phyloP scores from a whole-genome alignment of 805 yeast genomes.

The Suhomyces sp. region DNA sequence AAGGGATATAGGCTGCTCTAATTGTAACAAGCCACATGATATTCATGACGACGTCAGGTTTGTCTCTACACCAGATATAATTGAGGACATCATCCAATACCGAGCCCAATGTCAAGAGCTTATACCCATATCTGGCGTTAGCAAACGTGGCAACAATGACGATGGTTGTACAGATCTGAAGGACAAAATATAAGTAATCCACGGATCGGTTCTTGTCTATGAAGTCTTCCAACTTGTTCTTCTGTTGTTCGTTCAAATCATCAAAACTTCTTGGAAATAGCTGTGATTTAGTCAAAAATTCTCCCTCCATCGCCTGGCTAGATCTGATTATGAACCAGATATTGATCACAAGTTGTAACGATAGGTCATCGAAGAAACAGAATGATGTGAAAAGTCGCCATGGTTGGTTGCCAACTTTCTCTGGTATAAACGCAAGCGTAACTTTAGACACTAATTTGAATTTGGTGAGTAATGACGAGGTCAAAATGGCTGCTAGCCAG shows the following conservation, averaged over 20 bases:
- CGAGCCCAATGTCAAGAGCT: slow-evolving; percentile 33
- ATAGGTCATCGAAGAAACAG: slow-evolving; percentile 30
- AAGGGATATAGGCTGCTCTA: slow-evolving; percentile 45
- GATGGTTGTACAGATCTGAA: slow-evolving; percentile 25
- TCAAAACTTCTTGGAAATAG: slow-evolving; percentile 22
- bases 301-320: slow-evolving; percentile 25
- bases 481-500: slow-evolving; percentile 28
- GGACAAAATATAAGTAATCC: slow-evolving; percentile 32
- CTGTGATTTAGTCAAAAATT: slow-evolving; percentile 16
- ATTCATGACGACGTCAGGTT: slow-evolving; percentile 40
- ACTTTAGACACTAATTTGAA: slow-evolving; percentile 17
- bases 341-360: slow-evolving; percentile 20
- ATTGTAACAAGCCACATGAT: slow-evolving; percentile 43
- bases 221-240: slow-evolving; percentile 10
- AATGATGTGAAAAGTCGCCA: slow-evolving; percentile 40
- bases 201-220: slow-evolving; percentile 20
- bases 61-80: slow-evolving; percentile 49
- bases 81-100: slow-evolving; percentile 37
- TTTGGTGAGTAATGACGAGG: slow-evolving; percentile 20
- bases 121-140: slow-evolving; percentile 14
- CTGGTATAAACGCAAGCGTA: slow-evolving; percentile 26
- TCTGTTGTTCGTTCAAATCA: slow-evolving; percentile 15
- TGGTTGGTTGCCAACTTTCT: slow-evolving; percentile 28
- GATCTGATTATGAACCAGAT: slow-evolving; percentile 20
- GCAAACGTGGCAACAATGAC: slow-evolving; percentile 18